phyloP scores from a whole-genome alignment of 2,329 filamentous ascomycete species.

The Diplodia intermedia region DNA sequence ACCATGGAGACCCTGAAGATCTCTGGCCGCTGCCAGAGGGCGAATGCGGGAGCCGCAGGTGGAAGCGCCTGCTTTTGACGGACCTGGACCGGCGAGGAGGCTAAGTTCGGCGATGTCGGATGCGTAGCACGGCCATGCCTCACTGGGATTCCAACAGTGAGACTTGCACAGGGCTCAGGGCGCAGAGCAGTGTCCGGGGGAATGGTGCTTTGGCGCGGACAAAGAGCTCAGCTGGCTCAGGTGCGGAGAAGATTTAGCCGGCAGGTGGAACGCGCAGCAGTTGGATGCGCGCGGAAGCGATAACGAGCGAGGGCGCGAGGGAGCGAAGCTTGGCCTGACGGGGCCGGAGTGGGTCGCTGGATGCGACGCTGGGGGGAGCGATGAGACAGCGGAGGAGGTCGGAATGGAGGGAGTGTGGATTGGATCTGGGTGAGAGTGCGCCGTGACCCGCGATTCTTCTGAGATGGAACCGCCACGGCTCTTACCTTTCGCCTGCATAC shows the following conservation, averaged over 20 bases:
- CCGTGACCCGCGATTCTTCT: too few species aligned
- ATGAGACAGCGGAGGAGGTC: constrained; percentile 2
- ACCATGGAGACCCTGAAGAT: constrained; percentile 37
- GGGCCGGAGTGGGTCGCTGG: neutral
- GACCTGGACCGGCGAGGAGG: neutral
- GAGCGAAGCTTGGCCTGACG: constrained; percentile 4
- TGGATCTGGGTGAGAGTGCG: too few species aligned
- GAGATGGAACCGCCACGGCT: neutral
- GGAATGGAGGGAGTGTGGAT: neutral
- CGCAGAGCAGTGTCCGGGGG: constrained; percentile 7
- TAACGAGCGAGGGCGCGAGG: constrained; percentile 21
- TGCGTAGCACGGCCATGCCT: constrained; percentile 29
- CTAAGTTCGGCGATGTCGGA: constrained; percentile 13
- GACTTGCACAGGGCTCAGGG: constrained; percentile 1
- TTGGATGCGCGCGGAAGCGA: constrained; percentile 26
- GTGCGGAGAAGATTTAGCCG: constrained; percentile 1
- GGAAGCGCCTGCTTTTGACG: constrained; percentile 7
- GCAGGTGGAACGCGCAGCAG: neutral
- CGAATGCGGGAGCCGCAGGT: constrained; percentile 11
- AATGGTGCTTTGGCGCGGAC: neutral
- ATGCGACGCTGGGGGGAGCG: neutral
- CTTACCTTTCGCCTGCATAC: constrained; percentile 5
- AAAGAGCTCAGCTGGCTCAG: constrained; percentile 20
- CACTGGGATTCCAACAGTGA: constrained; percentile 11
- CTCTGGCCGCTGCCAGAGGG: constrained; percentile 15